Percentiles rank a stretch among this genome's conserved stretches.
These are phyloP conservation scores for Leccinum angustisporum DNA, from an alignment of 1,284 basidiomycete genomes.

Conservation along the genomic window DNA sequence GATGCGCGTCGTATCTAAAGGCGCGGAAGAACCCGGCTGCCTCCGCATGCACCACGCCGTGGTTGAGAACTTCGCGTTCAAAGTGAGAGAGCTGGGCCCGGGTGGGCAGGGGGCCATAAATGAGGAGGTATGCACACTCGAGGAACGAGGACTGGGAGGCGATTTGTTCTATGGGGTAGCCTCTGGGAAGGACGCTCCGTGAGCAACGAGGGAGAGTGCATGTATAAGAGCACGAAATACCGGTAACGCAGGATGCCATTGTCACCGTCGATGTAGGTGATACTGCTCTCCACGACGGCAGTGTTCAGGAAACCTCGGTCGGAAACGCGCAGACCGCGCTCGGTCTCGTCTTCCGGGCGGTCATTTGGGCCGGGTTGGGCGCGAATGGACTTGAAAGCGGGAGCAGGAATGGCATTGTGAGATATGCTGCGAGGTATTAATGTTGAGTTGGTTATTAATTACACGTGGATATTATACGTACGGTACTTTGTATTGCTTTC, in stretches of 20 bases:
- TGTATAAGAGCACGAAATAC: slow-evolving; percentile 33
- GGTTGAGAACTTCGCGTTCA: slow-evolving; percentile 74
- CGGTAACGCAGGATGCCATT: slow-evolving; percentile 77
- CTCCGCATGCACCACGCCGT: slow-evolving; percentile 76
- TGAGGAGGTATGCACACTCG: slow-evolving; percentile 82
- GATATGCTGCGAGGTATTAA: slow-evolving; percentile 50
- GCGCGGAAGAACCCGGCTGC: slow-evolving; percentile 78
- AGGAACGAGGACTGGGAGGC: slow-evolving; percentile 77
- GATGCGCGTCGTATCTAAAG: slow-evolving; percentile 86
- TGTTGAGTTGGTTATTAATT: background rate
- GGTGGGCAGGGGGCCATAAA: slow-evolving; percentile 83
- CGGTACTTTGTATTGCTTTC: slow-evolving; percentile 75
- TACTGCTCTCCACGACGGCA: slow-evolving; percentile 76
- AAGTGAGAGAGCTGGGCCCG: slow-evolving; percentile 60
- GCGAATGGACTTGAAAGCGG: slow-evolving; percentile 76
- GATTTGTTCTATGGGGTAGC: slow-evolving; percentile 91
- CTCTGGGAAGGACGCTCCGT: slow-evolving; percentile 45
- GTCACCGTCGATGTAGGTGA: slow-evolving; percentile 88
- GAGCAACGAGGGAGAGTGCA: background rate
- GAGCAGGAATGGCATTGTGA: slow-evolving; percentile 76
- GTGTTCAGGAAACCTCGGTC: slow-evolving; percentile 87
- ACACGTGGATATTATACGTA: slow-evolving; percentile 38
- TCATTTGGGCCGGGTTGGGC: slow-evolving; percentile 58
- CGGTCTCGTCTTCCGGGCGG: slow-evolving; percentile 79
- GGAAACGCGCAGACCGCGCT: slow-evolving; percentile 72